These are phyloP conservation scores for Fusarium sp. DNA, from an alignment of 2,329 filamentous ascomycete species.

Conservation along the genomic window DNA sequence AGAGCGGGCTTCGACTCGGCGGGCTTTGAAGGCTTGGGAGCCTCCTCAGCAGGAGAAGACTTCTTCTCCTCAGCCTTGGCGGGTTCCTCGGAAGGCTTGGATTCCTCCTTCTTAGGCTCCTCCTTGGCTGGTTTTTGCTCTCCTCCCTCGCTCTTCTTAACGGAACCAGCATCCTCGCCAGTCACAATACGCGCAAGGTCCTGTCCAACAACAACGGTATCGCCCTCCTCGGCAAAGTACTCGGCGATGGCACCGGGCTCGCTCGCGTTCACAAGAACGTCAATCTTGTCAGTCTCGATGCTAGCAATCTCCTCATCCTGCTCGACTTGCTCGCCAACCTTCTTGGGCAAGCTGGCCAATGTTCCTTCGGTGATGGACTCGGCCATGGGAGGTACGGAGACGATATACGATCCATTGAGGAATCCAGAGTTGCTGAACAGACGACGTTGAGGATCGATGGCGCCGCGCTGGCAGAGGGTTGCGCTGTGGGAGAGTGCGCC, in stretches of 20 bases:
- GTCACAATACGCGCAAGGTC: conserved; percentile 49
- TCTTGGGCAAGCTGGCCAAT: conserved; percentile 45
- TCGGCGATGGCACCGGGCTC: conserved; percentile 47
- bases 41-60: conserved; percentile 26
- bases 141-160: conserved; percentile 39
- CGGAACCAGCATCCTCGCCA: conserved; percentile 37
- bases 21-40: conserved; percentile 32
- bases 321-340: conserved; percentile 49
- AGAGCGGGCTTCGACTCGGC: conserved; percentile 37
- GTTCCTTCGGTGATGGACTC: conserved; percentile 53
- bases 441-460: conserved; percentile 41
- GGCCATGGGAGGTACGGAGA: conserved; percentile 50
- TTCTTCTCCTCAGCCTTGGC: conserved; percentile 37
- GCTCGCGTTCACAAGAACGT: conserved; percentile 48
- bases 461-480: conserved; percentile 40
- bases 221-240: conserved; percentile 50
- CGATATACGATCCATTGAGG: conserved; percentile 43
- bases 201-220: conserved; percentile 51
- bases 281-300: conserved; percentile 53
- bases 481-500: conserved; percentile 38
- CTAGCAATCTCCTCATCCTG: conserved; percentile 51
- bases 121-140: conserved; percentile 32
- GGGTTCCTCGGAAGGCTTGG: conserved; percentile 28
- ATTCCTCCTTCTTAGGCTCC: conserved; percentile 39
- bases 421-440: conserved; percentile 39